Conservation (phyloP, 2,329 filamentous ascomycete species). For the Alternaria ventricosa region DNA sequence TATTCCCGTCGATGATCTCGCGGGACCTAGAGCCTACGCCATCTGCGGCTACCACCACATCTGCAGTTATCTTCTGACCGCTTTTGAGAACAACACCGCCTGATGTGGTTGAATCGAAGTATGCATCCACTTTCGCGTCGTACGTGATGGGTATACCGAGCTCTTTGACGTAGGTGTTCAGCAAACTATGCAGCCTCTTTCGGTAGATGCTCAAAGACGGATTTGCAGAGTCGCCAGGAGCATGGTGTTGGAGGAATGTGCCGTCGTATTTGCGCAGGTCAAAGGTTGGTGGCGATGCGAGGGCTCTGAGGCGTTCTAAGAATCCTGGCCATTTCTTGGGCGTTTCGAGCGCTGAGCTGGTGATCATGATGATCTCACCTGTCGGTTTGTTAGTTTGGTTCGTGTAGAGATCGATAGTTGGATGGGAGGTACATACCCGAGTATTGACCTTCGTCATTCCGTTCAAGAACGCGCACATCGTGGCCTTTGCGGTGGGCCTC, state of each 20-base stretch:
- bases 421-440: not conserved
- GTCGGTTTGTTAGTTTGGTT: not conserved
- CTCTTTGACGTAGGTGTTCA: not conserved
- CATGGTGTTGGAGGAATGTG: not conserved
- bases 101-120: not conserved
- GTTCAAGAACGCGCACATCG: conserved; percentile 34
- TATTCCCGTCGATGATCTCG: conserved; percentile 3
- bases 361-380: conserved; percentile 1
- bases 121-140: not conserved
- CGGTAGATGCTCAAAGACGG: conserved; percentile 1
- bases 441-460: not conserved
- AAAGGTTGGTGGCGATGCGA: not conserved
- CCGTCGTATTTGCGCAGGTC: not conserved
- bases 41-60: conserved; percentile 13
- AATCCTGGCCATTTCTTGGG: conserved; percentile 2
- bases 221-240: not conserved
- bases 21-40: conserved; percentile 10
- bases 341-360: not conserved
- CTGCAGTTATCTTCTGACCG: not conserved
- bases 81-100: not conserved
- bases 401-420: not conserved
- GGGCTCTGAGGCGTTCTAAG: not conserved
- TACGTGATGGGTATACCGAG: conserved; percentile 2
- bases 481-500: conserved; percentile 41
- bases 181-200: not conserved